Evolutionary conservation across 495 filamentous ascomycete species (phyloP), one percentile per base, ranked within the genome.

Genomic region (Neurospora sp.): DNA sequence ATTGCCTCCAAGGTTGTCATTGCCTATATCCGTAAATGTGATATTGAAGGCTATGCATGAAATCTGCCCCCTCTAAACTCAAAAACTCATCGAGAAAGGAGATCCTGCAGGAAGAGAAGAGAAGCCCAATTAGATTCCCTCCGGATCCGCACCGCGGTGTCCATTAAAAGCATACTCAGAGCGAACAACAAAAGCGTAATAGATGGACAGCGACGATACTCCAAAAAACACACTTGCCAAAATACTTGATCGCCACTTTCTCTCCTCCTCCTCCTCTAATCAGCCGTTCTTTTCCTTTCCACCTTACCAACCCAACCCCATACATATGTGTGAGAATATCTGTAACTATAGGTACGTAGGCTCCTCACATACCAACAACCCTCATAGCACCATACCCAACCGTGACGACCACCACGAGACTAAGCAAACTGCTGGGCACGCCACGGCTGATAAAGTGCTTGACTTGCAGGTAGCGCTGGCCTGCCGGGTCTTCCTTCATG

Each of bases 401-500:
- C 3, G 93, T 93, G 22, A 97, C 87, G 18, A 98, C 89, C n/a
- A 98, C 92, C 3, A 86, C 82, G 73, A 97, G 90, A 18, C 92
- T 87, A 68, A 98, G 85, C 18, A 98, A 74, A 85, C 92, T 95
- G 75, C 90, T 88, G 4, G 96, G 95, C 72, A 98, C 89, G 75
- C 96, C 96, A 35, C 94, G 84, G 35, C 90, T 93, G 73, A 99
- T 90, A 82, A 99, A 99, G 79, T 99, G 96, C 76, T 91, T 92
- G 38, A 98, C 96, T 71, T 91, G 84, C 71, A 99, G 86, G 80
- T 99, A 99, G 31, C 96, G 86, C 81, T 97, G 93, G 9, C 96
- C 96, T 72, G 94, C 90, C 0, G 91, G 86, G 74, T 98, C 94
- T 84, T 99, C 96, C 85, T 97, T 98, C 96, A 99, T 98, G 79